phyloP scores from a whole-genome alignment of 805 yeast species.

The Brettanomyces nanus region DNA sequence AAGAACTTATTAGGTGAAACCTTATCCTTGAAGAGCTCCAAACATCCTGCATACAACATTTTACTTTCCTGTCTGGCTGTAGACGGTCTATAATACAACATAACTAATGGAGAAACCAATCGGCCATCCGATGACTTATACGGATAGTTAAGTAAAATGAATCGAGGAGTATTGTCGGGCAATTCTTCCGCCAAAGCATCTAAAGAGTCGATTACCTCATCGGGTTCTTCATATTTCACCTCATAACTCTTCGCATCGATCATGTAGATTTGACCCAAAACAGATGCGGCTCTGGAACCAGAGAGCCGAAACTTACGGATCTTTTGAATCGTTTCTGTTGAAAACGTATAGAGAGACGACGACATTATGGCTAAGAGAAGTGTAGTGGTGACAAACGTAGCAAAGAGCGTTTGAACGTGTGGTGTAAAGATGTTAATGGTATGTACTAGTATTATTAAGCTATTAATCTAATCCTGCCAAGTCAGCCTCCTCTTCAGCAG shows the following conservation, averaged over 20 bases:
- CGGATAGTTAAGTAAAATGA: slow-evolving; percentile 70
- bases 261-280: slow-evolving; percentile 55
- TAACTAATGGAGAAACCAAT: slow-evolving; percentile 60
- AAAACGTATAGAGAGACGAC: slow-evolving; percentile 51
- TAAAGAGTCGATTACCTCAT: slow-evolving; percentile 38
- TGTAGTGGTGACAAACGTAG: neutral
- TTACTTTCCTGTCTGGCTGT: slow-evolving; percentile 74
- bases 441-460: neutral
- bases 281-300: slow-evolving; percentile 52
- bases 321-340: slow-evolving; percentile 48
- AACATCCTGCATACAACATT: slow-evolving; percentile 89
- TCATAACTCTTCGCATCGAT: slow-evolving; percentile 52
- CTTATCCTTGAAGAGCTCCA: slow-evolving; percentile 67
- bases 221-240: slow-evolving; percentile 36
- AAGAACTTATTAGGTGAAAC: slow-evolving; percentile 66
- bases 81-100: slow-evolving; percentile 84
- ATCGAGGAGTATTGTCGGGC: slow-evolving; percentile 79
- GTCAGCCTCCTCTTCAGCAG: slow-evolving; percentile 55
- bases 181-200: slow-evolving; percentile 65
- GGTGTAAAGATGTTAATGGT: too few relatives aligned
- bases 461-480: slow-evolving; percentile 26
- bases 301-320: slow-evolving; percentile 68
- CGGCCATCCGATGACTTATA: slow-evolving; percentile 61
- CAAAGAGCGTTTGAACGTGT: neutral
- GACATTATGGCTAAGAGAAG: slow-evolving; percentile 23